Base-by-base conservation (phyloP, 805 yeast species). In the Candida maesae region DNA sequence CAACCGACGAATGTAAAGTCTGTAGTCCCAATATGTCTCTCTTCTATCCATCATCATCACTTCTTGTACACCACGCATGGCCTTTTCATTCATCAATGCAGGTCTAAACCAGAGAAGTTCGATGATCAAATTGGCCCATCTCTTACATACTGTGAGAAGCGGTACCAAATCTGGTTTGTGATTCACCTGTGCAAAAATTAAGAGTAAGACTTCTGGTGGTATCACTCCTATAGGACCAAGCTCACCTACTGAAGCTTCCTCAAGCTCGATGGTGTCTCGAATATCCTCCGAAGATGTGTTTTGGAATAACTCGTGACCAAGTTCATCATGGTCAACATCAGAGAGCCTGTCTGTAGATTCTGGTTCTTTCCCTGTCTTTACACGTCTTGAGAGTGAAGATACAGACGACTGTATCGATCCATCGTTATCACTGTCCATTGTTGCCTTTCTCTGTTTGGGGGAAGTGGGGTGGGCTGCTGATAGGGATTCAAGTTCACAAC, bases 101-200 rank as follows among this genome's bases (percentile, higher is more conserved):
- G 97, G 96, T 44, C 98, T 75, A 58, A 86, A 85, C 95, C 96
- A 90, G 23, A 90, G 66, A 31, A 82, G 70, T 53, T 86, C 95
- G 10, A 88, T 79, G 12, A 85, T 79, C 31, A 85, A 68, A 50
- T 78, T 76, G 10, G 89, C 84, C 84, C 95, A 89, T 46, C 79
- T 74, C 52, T 78, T 79, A 63, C 95, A 89, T 7, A 87, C 90
- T 1, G 87, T 70, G 46, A 87, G 65, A 17, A 83, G 62, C 12
- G 78, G 68, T 20, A 77, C 78, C 44, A 81, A 65, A 52, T 83
- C 89, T 4, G 72, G 56, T 49, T 73, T 77, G 31, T 82, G 71
- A 35, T 72, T 78, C 38, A 84, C 64, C 45, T 80, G 73, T 39
- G 85, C 81, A 45, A 84, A 78, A 2, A 84, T 78, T 49, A 81